Evolutionary conservation across 495 filamentous ascomycete genomes (phyloP), one percentile per base, ranked within the genome.

Genomic region (Penicillium soppii): DNA sequence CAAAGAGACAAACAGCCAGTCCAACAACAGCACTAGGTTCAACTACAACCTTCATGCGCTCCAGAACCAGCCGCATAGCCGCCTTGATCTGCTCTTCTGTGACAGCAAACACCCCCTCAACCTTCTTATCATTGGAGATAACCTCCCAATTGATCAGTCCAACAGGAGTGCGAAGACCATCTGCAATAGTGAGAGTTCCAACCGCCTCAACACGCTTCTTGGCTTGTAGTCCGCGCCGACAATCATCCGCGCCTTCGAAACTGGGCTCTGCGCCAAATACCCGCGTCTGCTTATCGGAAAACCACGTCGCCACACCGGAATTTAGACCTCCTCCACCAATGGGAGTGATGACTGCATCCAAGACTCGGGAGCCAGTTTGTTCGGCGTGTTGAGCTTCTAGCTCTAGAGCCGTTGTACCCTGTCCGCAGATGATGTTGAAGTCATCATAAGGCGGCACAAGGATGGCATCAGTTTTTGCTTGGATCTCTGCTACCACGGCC

Each of bases 221-320:
- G 0, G 76, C 68, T 50, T 74, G 74, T 26, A 95, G 72, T 0
- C 89, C 90, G 1, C 88, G 71, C 32, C 80, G 75, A 33, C 79
- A 84, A 72, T 97, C 94, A 70, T 97, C 90, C 5, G 85, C 92
- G 46, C 88, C 91, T 57, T 94, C 68, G 67, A 89, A 90, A 26
- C 74, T 82, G 0, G 94, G 94, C 70, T 97, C 94, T 4, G 92
- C 86, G n/a, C 92, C 92, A 71, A 95, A 97, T 36, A 97, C 89
- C 7, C 59, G 65, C 30, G 79, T 85, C 2, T 77, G 71, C 1
- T 86, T 89, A 13, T 82, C 83, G 19, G 80, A 71, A 64, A 88
- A 86, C 50, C 84, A 85, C 3, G 90, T 82, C 20, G 91, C 91
- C 20, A 90, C 81, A 36, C 94, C 94, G 8, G 85, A 83, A 32